Conservation (phyloP, 371 early-diverging fungal genomes). For the Neoconidiobolus thromboides region DNA sequence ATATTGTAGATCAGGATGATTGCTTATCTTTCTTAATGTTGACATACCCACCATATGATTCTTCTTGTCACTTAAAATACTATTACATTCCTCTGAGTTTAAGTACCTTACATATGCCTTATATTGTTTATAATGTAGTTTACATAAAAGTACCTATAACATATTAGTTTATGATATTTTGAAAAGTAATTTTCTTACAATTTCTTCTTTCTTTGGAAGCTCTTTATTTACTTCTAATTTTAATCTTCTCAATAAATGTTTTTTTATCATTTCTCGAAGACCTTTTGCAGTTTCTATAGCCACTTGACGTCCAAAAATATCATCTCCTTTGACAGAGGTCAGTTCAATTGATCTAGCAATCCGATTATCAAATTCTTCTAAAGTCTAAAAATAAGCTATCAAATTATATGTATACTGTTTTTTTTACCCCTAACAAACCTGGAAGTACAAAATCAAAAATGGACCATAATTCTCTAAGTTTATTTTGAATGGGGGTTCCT, state of each 20-base stretch:
- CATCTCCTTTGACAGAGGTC: neutral
- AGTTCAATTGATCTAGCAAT: slow-evolving; percentile 6
- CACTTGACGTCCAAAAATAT: slow-evolving; percentile 21
- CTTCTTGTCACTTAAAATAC: slow-evolving; percentile 61
- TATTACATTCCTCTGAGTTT: slow-evolving; percentile 40
- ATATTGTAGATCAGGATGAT: slow-evolving; percentile 75
- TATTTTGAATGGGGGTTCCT: slow-evolving; percentile 98
- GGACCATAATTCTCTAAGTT: slow-evolving; percentile 91
- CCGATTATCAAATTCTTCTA: neutral
- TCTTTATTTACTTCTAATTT: slow-evolving; percentile 86
- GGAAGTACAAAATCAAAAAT: slow-evolving; percentile 92
- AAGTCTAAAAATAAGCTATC: neutral
- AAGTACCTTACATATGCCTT: slow-evolving; percentile 59
- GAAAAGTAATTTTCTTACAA: slow-evolving; percentile 20
- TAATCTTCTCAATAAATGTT: slow-evolving; percentile 81
- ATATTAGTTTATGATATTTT: neutral
- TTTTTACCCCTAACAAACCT: slow-evolving; percentile 66
- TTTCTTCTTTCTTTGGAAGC: slow-evolving; percentile 85
- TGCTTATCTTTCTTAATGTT: slow-evolving; percentile 89
- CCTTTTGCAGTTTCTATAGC: slow-evolving; percentile 73
- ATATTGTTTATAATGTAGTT: slow-evolving; percentile 62
- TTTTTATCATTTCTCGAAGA: slow-evolving; percentile 80
- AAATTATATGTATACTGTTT: neutral
- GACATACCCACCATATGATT: slow-evolving; percentile 86
- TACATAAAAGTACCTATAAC: slow-evolving; percentile 64